These are phyloP conservation scores for Parathielavia hyrcaniae DNA, from an alignment of 495 filamentous ascomycete species.

Conservation along the genomic window DNA sequence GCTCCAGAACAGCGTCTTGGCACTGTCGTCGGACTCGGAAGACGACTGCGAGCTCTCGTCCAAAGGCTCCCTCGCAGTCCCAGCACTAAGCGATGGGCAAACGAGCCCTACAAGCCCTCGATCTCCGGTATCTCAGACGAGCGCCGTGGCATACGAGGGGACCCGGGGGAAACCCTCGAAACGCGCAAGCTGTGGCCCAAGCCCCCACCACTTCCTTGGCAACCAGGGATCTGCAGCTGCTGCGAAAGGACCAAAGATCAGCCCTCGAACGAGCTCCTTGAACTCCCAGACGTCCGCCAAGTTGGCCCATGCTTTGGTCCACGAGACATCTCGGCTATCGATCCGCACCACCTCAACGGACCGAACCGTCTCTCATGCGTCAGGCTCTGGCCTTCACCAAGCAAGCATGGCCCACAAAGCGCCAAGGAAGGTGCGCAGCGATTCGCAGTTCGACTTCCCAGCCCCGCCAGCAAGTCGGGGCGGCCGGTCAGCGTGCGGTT, in stretches of 20 bases:
- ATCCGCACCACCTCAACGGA: constrained; percentile 19
- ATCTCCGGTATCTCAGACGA: constrained; percentile 24
- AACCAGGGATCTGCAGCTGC: constrained; percentile 12
- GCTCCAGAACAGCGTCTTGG: constrained; percentile 43
- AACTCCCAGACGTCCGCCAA: constrained; percentile 10
- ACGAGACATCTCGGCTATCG: constrained; percentile 19
- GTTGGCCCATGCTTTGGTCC: constrained; percentile 1
- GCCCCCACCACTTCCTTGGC: constrained; percentile 23
- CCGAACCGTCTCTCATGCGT: constrained; percentile 12
- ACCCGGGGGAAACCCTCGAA: constrained; percentile 21
- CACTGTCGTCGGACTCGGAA: constrained; percentile 46
- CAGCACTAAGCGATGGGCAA: constrained; percentile 26
- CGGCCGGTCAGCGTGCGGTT: constrained; percentile 7
- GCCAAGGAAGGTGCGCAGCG: constrained; percentile 7
- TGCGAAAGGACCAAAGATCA: constrained; percentile 13
- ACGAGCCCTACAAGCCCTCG: constrained; percentile 29
- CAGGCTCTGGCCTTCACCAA: not conserved
- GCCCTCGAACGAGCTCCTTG: constrained; percentile 22
- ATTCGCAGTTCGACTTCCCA: constrained; percentile 27
- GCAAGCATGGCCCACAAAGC: constrained; percentile 15
- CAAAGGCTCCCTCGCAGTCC: constrained; percentile 25
- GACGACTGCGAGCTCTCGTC: constrained; percentile 34
- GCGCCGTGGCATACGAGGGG: constrained; percentile 14
- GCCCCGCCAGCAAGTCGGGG: constrained; percentile 20
- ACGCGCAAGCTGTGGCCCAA: constrained; percentile 24